These are phyloP conservation scores for Paramecium sonneborni DNA, from an alignment of 73 alveolate species.

Conservation along the genomic window DNA sequence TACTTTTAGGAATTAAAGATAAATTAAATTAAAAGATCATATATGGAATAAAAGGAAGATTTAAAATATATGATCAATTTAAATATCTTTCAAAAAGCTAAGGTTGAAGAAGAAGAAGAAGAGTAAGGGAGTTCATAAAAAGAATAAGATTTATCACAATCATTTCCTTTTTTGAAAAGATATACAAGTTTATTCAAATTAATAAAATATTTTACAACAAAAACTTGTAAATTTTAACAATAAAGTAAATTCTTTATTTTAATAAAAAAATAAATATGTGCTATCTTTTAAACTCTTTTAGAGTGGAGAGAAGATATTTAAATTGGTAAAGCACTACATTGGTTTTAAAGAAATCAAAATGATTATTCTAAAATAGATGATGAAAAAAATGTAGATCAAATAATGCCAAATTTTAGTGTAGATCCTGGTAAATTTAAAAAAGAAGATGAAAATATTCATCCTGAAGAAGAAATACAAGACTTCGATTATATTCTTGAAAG, in stretches of 20 bases:
- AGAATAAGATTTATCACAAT: neutral
- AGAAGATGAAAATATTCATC: neutral
- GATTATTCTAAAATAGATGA: neutral
- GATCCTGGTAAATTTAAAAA: constrained; percentile 28
- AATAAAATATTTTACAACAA: neutral
- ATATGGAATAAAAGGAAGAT: neutral
- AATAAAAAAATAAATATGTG: constrained; percentile 31
- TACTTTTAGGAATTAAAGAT: constrained; percentile 40
- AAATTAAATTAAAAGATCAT: neutral
- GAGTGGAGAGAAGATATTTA: constrained; percentile 43
- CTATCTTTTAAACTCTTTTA: neutral
- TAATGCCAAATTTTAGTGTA: neutral
- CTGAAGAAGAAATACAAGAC: constrained; percentile 2
- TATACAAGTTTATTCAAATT: constrained; percentile 4
- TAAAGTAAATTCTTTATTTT: neutral
- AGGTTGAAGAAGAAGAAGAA: constrained; percentile 42
- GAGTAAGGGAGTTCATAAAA: neutral
- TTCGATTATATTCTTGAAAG: constrained; percentile 59
- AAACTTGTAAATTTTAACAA: neutral
- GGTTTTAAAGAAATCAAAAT: neutral
- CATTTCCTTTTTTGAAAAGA: constrained; percentile 1
- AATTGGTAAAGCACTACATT: constrained; percentile 1
- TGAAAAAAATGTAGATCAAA: neutral
- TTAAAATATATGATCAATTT: neutral
- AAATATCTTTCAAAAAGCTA: neutral